A percentile compares a stretch with the other conserved stretches of the same genome.
Evolutionary conservation across 1,284 basidiomycete species (phyloP).

Genomic region (Trichosporon sp.): DNA sequence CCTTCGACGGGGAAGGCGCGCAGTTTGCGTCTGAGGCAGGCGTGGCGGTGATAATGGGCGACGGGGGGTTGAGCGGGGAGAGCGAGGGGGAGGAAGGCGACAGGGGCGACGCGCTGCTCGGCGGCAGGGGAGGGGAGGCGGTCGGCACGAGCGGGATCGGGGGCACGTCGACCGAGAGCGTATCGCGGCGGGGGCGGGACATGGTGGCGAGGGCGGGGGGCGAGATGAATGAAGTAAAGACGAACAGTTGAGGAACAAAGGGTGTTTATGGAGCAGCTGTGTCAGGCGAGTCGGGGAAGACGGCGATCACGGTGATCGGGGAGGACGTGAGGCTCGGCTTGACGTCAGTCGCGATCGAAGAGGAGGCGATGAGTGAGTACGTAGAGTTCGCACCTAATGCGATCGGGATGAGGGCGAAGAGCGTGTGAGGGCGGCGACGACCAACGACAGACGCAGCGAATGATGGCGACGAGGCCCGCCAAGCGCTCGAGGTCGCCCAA

Average conservation of each 20-base stretch:
- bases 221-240: background rate
- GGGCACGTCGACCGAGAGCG: background rate
- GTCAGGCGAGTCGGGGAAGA: background rate
- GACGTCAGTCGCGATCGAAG: background rate
- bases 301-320: background rate
- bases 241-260: background rate
- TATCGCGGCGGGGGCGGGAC: background rate
- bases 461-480: background rate
- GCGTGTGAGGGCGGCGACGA: background rate
- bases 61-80: background rate
- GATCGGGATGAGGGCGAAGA: too few relatives aligned
- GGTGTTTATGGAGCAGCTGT: background rate
- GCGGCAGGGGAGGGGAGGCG: background rate
- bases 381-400: too few relatives aligned
- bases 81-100: background rate
- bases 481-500: background rate
- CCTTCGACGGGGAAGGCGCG: background rate
- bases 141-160: background rate
- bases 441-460: background rate
- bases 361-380: too few relatives aligned
- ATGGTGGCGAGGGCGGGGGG: background rate
- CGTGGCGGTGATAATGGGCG: conserved; percentile 1
- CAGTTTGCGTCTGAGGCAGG: background rate
- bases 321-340: background rate
- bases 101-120: background rate